Percentiles rank a stretch among this genome's conserved stretches.
Evolutionary conservation across 805 yeast genomes (phyloP).

Genomic region (Schizosaccharomyces lindneri): DNA sequence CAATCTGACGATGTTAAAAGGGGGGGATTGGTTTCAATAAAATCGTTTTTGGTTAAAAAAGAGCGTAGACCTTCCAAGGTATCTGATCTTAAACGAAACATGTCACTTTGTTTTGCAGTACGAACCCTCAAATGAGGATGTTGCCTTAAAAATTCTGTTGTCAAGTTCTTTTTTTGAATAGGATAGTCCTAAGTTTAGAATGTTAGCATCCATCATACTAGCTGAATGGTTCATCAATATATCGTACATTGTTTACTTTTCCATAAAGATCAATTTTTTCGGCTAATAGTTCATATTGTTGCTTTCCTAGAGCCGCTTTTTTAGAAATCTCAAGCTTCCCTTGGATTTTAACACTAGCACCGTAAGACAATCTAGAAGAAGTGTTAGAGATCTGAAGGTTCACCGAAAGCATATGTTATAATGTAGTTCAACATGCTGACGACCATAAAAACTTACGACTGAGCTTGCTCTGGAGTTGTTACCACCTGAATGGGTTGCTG

Average conservation of each 20-base stretch:
- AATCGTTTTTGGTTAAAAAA: constrained; percentile 30
- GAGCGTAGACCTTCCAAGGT: constrained; percentile 28
- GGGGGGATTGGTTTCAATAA: constrained; percentile 65
- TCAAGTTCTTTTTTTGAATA: constrained; percentile 54
- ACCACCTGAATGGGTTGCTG: constrained; percentile 30
- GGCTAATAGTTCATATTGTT: constrained; percentile 3
- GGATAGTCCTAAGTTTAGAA: constrained; percentile 28
- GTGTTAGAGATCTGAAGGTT: neutral
- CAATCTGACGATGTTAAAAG: constrained; percentile 72
- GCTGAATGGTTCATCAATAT: neutral
- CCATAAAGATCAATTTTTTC: neutral
- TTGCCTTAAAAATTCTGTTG: constrained; percentile 39
- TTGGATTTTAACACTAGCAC: neutral
- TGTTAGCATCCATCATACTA: neutral
- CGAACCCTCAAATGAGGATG: constrained; percentile 61
- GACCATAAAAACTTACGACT: neutral
- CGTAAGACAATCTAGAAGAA: neutral
- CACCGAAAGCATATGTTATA: neutral
- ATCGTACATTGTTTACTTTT: neutral
- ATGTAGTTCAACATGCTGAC: neutral
- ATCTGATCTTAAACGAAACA: constrained; percentile 48
- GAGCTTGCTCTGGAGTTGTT: constrained; percentile 12
- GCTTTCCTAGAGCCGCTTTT: constrained; percentile 1
- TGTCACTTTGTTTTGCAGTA: constrained; percentile 35
- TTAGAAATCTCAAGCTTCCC: neutral